These are phyloP conservation scores for Madurella fahalii DNA, from an alignment of 2,329 filamentous ascomycete genomes.

Conservation along the genomic window DNA sequence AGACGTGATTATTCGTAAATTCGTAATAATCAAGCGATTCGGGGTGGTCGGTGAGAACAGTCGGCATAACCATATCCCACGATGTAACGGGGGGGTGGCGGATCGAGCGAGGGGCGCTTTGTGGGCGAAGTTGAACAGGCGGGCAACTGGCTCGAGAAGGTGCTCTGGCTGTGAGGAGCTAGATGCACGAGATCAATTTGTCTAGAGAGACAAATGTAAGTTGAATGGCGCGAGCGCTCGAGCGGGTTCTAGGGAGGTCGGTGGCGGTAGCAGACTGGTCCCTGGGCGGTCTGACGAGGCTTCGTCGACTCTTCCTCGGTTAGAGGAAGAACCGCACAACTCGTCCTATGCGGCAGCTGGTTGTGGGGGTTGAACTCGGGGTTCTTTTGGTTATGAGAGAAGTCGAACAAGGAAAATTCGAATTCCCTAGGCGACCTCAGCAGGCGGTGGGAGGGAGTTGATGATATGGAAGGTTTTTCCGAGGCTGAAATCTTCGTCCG, in stretches of 20 bases:
- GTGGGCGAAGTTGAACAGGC: neutral
- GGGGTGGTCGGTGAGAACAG: constrained; percentile 53
- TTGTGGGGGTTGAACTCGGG: constrained; percentile 56
- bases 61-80: constrained; percentile 64
- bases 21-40: constrained; percentile 46
- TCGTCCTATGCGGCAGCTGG: constrained; percentile 99
- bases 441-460: constrained; percentile 60
- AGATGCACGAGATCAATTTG: constrained; percentile 11
- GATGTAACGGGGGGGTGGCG: constrained; percentile 27
- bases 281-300: constrained; percentile 88
- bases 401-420: constrained; percentile 50
- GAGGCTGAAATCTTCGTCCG: constrained; percentile 67
- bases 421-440: constrained; percentile 47
- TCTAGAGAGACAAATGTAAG: constrained; percentile 5
- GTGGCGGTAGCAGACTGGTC: constrained; percentile 89
- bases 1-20: constrained; percentile 42
- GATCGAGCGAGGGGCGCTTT: constrained; percentile 22
- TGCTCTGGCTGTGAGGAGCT: neutral
- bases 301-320: constrained; percentile 99
- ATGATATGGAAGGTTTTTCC: constrained; percentile 62
- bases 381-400: constrained; percentile 41
- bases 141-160: constrained; percentile 6
- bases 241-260: constrained; percentile 82
- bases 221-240: constrained; percentile 20
- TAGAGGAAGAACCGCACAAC: constrained; percentile 98